Conservation (phyloP, 768 basidiomycete species). For the Serendipita sp. region DNA sequence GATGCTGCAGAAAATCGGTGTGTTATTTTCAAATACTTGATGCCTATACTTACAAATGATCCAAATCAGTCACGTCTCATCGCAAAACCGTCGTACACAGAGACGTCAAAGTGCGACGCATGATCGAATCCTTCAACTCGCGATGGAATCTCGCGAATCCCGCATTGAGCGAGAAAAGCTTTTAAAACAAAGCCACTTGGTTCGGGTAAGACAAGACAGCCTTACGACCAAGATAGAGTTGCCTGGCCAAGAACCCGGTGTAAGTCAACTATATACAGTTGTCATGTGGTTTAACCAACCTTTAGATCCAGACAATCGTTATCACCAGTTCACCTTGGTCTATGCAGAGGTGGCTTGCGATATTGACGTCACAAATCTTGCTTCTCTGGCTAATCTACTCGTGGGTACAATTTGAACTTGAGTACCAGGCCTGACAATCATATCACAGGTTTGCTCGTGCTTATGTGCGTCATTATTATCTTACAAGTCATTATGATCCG, state of each 20-base stretch:
- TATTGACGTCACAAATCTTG: no score
- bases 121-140: not conserved
- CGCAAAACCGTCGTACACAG: not conserved
- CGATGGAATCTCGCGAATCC: not conserved
- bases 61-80: not conserved
- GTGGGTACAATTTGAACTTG: not conserved
- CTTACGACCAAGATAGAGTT: not conserved
- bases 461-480: not conserved
- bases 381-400: not conserved
- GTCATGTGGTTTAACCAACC: no score
- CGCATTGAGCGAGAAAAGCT: conserved; percentile 2
- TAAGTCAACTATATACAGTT: no score
- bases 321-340: no score
- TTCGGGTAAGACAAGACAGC: not conserved
- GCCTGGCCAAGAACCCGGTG: not conserved
- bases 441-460: not conserved
- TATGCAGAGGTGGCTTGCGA: no score
- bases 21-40: not conserved
- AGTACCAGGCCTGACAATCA: not conserved
- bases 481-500: conserved; percentile 4
- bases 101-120: not conserved
- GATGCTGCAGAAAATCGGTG: not conserved
- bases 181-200: not conserved
- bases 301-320: no score
- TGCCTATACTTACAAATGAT: not conserved